Base-by-base conservation (phyloP, 805 yeast species). In the Wickerhamomyces chaumierensis region DNA sequence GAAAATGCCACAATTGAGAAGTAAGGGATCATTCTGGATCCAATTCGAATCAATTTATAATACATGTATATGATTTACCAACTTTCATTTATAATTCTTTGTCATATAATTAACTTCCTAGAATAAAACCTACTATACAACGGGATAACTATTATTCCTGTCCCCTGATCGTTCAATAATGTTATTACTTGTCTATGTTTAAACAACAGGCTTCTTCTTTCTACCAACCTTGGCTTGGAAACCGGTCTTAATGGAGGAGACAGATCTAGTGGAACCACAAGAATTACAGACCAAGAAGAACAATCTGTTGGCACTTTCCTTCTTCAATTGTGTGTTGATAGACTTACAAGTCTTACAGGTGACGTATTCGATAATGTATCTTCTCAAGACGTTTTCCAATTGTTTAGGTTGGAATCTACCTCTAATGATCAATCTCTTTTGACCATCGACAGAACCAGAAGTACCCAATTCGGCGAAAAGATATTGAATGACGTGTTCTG, bases 381-480 rank as follows among this genome's bases (percentile, higher is more conserved):
- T 77, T 72, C 97, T 81, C 65, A 92, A 73, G 46, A 92, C 95
- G 48, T 87, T 81, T 67, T 92, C 98, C 73, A 92, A 80, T 65
- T 88, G 96, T 66, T 90, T 92, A 52, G 95, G 95, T 68, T 83
- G 94, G 73, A 87, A 92, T 64, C 94, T 84, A 71, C 99, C 99
- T 71, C 86, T 92, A 62, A 92, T 90, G 47, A 92, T 87, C 61
- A 92, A 76, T 65, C 98, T 81, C 71, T 87, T 85, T 63, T 85
- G 90, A 62, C 97, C 98, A 66, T 92, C 99, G 44, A 92, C 90
- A 40, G 96, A 88, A 58, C 99, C 99, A 2, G 97, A 86, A 17
- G 99, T 92, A 79, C 99, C 99, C 74, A 92, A 73, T 69, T 92
- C 99, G 1, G 97, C 96, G 66, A 92, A 92, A 64, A 92, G 66